Base-by-base conservation (phyloP, 768 basidiomycete genomes). In the Auricularia auricula-judae region DNA sequence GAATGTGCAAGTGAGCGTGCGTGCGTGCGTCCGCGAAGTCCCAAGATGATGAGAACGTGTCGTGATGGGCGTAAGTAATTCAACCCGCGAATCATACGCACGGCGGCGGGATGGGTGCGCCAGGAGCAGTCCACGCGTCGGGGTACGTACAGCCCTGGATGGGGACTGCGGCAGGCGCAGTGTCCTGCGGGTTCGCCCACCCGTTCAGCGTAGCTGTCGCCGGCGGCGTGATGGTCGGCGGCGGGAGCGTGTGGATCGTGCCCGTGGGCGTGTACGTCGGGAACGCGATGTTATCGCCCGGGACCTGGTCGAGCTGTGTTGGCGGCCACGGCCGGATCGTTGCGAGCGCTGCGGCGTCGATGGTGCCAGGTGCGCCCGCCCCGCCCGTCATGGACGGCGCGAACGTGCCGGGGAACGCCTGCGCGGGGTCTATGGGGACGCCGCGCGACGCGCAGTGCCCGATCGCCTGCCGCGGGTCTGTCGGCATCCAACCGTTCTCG, bases 191-290 rank as follows among this genome's bases (percentile, higher is more conserved):
- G 67, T 86, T 77, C 64, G 79, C 77, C 97, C 97, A 98, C 43
- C 96, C 96, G 66, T 74, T 80, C 8, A 59, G 14, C 23, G 18
- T 59, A 7, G 54, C 54, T 10, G 16, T 56, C 14, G 29, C 54
- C 14, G 76, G 75, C 34, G 78, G 67, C 5, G 85, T 82, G 71
- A 88, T 82, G 35, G 86, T 83, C n/a, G 87, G 86, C 5, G 72
- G 82, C 5, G 90, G 79, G 54, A 93, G 81, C 18, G 88, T 90
- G 39, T 83, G 77, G 36, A 89, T 72, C 3, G 82, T 67, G 29
- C 89, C 90, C 2, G 88, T 87, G 1, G 84, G 82, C 3, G 87
- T 86, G 72, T 90, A 93, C 1, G 82, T 77, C 8, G 91, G 91
- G 23, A 59, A 59, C 56, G 34, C 23, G 53, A 54, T 29, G 23